These are phyloP conservation scores for Globisporangium acanthophoron DNA, from an alignment of 352 stramenopile genomes.

Conservation along the genomic window DNA sequence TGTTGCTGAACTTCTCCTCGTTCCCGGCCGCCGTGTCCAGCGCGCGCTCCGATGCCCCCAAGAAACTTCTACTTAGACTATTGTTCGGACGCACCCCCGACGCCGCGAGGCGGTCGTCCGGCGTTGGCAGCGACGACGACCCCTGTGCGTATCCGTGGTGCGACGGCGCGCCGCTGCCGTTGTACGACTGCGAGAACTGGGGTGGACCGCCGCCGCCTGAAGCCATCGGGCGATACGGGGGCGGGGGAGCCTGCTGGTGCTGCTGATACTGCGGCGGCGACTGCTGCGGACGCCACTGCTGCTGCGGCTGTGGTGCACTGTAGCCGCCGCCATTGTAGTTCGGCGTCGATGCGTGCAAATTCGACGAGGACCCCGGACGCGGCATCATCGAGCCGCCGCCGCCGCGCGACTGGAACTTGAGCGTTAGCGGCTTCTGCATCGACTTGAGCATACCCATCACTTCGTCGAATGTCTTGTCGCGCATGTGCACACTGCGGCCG, in stretches of 20 bases:
- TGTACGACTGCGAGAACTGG: slow-evolving; percentile 36
- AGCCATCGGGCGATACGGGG: slow-evolving; percentile 3
- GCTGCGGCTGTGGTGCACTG: slow-evolving; percentile 30
- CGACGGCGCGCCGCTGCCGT: slow-evolving; percentile 7
- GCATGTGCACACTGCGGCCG: slow-evolving; percentile 70
- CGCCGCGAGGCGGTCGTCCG: background rate
- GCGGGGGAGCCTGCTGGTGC: background rate
- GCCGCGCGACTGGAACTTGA: slow-evolving; percentile 72
- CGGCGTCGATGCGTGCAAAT: slow-evolving; percentile 14
- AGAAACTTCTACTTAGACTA: slow-evolving; percentile 63
- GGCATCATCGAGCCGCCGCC: slow-evolving; percentile 2
- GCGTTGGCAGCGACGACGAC: slow-evolving; percentile 19
- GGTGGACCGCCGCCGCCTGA: background rate
- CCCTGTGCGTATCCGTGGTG: background rate
- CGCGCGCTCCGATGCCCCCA: slow-evolving; percentile 17
- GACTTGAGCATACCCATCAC: slow-evolving; percentile 85
- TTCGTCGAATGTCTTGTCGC: slow-evolving; percentile 83
- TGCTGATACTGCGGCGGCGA: slow-evolving; percentile 22
- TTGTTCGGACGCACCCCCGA: slow-evolving; percentile 25
- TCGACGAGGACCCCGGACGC: slow-evolving; percentile 13
- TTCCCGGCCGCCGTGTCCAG: slow-evolving; percentile 40
- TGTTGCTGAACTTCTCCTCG: slow-evolving; percentile 83
- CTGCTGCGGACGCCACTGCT: slow-evolving; percentile 62
- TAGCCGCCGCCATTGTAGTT: slow-evolving; percentile 19
- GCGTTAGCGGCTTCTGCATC: slow-evolving; percentile 80